Conservation (phyloP, 805 yeast species). For the Zygotorulaspora danielsina region DNA sequence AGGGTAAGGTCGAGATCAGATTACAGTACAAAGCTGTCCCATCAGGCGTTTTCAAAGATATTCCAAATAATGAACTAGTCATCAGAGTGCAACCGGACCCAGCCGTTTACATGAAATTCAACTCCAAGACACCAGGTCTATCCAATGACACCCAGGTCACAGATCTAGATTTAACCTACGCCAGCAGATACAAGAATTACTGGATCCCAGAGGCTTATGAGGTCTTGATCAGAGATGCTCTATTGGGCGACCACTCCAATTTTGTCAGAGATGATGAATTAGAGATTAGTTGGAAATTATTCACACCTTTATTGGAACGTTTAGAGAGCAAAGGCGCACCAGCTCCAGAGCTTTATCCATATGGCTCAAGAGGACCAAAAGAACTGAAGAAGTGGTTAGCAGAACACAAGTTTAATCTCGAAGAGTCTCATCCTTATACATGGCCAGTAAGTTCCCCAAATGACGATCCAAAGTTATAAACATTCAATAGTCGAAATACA, state of each 20-base stretch:
- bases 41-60: constrained; percentile 71
- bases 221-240: constrained; percentile 85
- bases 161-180: constrained; percentile 85
- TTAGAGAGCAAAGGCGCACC: constrained; percentile 73
- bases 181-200: constrained; percentile 74
- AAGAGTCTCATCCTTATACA: constrained; percentile 60
- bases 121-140: constrained; percentile 90
- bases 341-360: constrained; percentile 63
- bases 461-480: constrained; percentile 9
- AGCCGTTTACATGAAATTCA: constrained; percentile 88
- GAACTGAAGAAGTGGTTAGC: constrained; percentile 56
- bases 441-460: constrained; percentile 79
- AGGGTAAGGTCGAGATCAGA: constrained; percentile 91
- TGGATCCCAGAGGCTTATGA: constrained; percentile 99
- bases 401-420: constrained; percentile 67
- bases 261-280: constrained; percentile 97
- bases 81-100: constrained; percentile 93
- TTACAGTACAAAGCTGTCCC: constrained; percentile 87
- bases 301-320: constrained; percentile 83
- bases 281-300: constrained; percentile 86
- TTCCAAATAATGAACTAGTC: constrained; percentile 89
- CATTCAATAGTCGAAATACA: not conserved
- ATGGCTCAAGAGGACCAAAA: constrained; percentile 89
- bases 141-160: constrained; percentile 77
- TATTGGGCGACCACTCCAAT: constrained; percentile 91